A percentile compares a stretch with the other conserved stretches of the same genome.
Evolutionary conservation across 495 filamentous ascomycete species (phyloP).

Genomic region (Paragyromitra xinjiangensis): DNA sequence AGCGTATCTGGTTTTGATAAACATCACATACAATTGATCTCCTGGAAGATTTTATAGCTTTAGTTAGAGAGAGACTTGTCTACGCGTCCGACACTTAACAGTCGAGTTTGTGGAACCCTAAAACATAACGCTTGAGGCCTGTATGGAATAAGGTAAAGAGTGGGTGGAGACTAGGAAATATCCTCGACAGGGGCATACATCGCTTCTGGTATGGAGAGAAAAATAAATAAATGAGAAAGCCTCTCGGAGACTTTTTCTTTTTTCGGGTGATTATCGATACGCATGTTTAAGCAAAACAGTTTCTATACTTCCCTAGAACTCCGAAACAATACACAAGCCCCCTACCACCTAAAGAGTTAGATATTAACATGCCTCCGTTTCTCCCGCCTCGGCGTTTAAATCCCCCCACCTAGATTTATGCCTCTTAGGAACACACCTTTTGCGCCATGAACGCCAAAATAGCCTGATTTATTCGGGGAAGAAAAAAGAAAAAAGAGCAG

Average conservation of each 20-base stretch:
- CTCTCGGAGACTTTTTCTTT: not conserved
- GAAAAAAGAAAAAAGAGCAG: not conserved
- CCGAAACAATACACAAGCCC: not conserved
- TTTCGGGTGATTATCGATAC: constrained; percentile 12
- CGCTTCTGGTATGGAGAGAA: not conserved
- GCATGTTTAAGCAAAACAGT: not conserved
- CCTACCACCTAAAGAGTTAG: constrained; percentile 6
- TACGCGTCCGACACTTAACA: not conserved
- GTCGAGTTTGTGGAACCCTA: not conserved
- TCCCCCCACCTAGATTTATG: not conserved
- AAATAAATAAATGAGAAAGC: not conserved
- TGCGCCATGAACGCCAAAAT: constrained; percentile 33
- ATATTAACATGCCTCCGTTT: constrained; percentile 24
- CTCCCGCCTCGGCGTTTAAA: constrained; percentile 6
- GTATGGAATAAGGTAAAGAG: not conserved
- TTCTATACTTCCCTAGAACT: constrained; percentile 11
- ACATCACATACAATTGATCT: not conserved
- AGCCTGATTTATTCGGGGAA: constrained; percentile 19
- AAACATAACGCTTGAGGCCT: not conserved
- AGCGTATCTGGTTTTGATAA: constrained; percentile 3
- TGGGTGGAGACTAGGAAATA: not conserved
- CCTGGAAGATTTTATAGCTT: not conserved
- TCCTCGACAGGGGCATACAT: not conserved
- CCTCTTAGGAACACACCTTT: not conserved
- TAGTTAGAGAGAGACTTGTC: not conserved